Base-by-base conservation (phyloP, 1,284 basidiomycete genomes). In the Stereum hirsutum region DNA sequence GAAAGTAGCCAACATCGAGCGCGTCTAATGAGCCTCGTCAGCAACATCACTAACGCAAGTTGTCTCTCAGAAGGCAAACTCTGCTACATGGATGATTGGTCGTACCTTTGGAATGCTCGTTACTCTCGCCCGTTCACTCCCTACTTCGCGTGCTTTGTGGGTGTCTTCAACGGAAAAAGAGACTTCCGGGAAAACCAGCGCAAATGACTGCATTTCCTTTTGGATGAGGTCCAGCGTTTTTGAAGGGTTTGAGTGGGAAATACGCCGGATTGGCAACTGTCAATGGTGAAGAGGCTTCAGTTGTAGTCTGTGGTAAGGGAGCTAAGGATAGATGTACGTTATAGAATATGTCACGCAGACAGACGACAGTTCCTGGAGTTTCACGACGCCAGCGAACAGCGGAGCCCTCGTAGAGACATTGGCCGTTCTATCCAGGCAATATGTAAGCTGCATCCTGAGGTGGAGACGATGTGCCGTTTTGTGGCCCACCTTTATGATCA, bases 291-390 rank as follows among this genome's bases (percentile, higher is more conserved):
- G 42, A 24, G 34, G 47, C 38, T 28, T 42, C 28, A 42, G 38
- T 47, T 25, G 17, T 27, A 24, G 47, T 38, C 39, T 36, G 42
- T 43, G 41, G 45, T 28, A 25, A 37, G 31, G 6, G 10, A 37
- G 20, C 36, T 41, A 37, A 14, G 62, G 76, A 37, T 35, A 12
- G 33, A 31, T 10, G 15, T 50, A 89, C 89, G 54, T 86, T 89
- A 56, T 84, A 86, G 58, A 93, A 96, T 4, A 86, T 78, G 56
- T 95, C 92, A 17, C 87, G 78, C 30, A 94, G 70, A 51, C 74
- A 79, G 31, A 93, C 80, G 8, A 76, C 79, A 3, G 91, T 94
- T 4, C 92, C 92, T 5, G 74, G 61, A 2, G 67, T 62, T 56
- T 85, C 80, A 54, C 80, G 67, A 48, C 73, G 68, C 86, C 84